Evolutionary conservation across 2,329 filamentous ascomycete genomes (phyloP).

Genomic region (Amauroascus verrucosus): DNA sequence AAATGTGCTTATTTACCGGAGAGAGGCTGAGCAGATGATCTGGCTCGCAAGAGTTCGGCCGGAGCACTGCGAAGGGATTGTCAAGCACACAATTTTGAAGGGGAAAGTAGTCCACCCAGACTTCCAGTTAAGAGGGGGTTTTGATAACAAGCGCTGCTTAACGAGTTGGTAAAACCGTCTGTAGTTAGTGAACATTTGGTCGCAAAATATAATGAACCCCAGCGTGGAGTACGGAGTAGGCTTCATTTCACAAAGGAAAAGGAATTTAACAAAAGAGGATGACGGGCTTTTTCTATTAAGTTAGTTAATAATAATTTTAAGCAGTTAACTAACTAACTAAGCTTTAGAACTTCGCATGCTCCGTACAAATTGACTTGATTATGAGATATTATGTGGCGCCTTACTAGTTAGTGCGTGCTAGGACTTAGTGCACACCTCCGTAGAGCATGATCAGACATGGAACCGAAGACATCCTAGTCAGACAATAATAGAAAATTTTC

Average conservation of each 20-base stretch:
- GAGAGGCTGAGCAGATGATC: constrained; percentile 69
- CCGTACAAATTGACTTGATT: too few relatives aligned
- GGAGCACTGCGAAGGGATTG: constrained; percentile 85
- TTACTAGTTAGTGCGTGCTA: too few relatives aligned
- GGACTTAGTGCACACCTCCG: too few relatives aligned
- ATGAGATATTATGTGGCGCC: too few relatives aligned
- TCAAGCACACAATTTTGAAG: constrained; percentile 78
- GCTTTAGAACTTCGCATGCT: too few relatives aligned
- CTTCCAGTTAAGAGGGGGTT: constrained; percentile 74
- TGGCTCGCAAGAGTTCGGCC: constrained; percentile 79
- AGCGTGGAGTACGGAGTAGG: background rate
- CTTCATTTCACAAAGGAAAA: background rate
- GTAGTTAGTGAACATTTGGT: background rate
- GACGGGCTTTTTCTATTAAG: too few relatives aligned
- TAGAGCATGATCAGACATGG: too few relatives aligned
- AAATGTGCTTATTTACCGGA: constrained; percentile 77
- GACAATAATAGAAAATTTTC: too few relatives aligned
- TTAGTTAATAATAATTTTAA: too few relatives aligned
- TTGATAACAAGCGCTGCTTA: constrained; percentile 68
- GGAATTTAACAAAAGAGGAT: too few relatives aligned
- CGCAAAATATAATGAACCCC: background rate
- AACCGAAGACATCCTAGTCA: too few relatives aligned
- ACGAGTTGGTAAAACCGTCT: constrained; percentile 63
- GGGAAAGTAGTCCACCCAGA: constrained; percentile 90
- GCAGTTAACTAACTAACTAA: too few relatives aligned